Evolutionary conservation across 768 basidiomycete species (phyloP), one percentile per base, ranked within the genome.

Genomic region (Rhizopogon salebrosus): DNA sequence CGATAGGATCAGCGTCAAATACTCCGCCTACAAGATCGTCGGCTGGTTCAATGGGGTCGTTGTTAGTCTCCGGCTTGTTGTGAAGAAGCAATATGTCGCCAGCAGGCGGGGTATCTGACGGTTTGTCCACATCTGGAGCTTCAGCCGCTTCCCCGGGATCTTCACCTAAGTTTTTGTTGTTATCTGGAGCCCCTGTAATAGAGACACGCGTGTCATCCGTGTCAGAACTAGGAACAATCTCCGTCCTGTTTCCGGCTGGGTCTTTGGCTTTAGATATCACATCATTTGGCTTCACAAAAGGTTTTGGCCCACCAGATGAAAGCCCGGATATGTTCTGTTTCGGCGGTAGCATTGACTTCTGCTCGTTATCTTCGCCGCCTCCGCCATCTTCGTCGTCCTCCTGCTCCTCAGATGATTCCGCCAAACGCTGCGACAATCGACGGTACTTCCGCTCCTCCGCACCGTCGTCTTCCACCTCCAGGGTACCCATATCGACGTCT

Each of bases 31-130:
- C 63, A 54, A 71, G 59, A 51, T 67, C 69, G 13, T 77, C 76
- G 1, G 71, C 68, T 26, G 70, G 66, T 54, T 78, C 75, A 49
- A 79, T 79, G 7, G 77, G 75, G 55, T 80, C 79, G 11, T 14
- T 53, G 3, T 50, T 56, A 18, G 36, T 41, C 6, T 43, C 45
- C 13, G 3, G 9, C 29, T 34, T 34, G 22, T 46, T 16, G 11
- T 20, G 6, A 45, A 29, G 7, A 29, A 20, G 43, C 7, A 27
- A 6, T 13, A 18, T 20, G 13, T 31, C 31, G 9, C 20, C 29
- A 3, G 20, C 9, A 4, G 31, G 45, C 0, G 29, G 16, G 3
- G 29, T 16, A 34, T 31, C 14, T 16, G 20, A 46, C 6, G 14
- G 29, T 16, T 34, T 46, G 45, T 34, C 31, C 20, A 34, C 14